Evolutionary conservation across 2,329 filamentous ascomycete species (phyloP), one percentile per base, ranked within the genome.

Genomic region (Clonostachys solani): DNA sequence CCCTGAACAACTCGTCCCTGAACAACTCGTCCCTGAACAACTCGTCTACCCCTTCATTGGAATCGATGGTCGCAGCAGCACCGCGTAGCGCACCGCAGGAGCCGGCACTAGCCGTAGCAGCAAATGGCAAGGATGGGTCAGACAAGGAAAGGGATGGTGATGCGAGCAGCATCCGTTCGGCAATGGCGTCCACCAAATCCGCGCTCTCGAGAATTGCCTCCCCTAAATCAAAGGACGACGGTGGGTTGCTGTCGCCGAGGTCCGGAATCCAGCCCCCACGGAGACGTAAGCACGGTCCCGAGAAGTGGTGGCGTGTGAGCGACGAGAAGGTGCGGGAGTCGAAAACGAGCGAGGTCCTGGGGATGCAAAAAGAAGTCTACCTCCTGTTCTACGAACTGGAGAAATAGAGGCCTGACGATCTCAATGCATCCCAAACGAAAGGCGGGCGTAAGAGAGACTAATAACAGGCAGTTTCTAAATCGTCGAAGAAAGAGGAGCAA

Each of bases 301-400:
- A 95, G 60, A 83, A 66, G 53, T 99, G 94, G 94, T 99, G 94
- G 94, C 83, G 94, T 35, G 95, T 99, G 54, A 96, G 92, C 54
- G 94, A 99, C 63, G 94, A 99, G 55, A 96, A 95, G 67, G 83
- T 97, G 58, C 94, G 92, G 62, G 92, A 97, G 67, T 87, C 90
- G 55, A 96, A 92, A 73, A 97, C 92, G 6, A 82, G 78, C 47
- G 94, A 99, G 56, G 90, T 99, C 7, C 66, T 99, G 49, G 83
- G 84, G 8, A 96, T 96, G 91, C 91, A 96, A 68, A 86, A 86
- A 58, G 94, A 99, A 67, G 92, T 97, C 1, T 99, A 99, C 65
- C 72, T 99, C 62, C 68, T 99, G 45, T 99, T 99, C 65, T 99
- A 99, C 67, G 92, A 97, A 72, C 71, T 95, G 57, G 87, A 92